A percentile compares a stretch with the other conserved stretches of the same genome.
Conservation (phyloP, 2,329 filamentous ascomycete genomes). For the Fonsecaea monophora region DNA sequence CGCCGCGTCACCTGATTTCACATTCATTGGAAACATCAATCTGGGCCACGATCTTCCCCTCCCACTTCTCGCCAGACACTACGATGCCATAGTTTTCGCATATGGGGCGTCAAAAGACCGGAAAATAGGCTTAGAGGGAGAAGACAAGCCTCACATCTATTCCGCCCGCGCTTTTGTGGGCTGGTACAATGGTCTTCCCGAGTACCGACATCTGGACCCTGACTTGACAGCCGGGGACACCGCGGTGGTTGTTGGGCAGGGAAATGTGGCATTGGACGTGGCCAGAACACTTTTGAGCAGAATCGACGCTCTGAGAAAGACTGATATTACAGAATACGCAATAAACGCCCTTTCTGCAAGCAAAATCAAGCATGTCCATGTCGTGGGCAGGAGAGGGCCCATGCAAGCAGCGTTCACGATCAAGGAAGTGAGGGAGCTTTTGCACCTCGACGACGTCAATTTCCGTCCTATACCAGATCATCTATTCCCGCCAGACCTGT, state of each 20-base stretch:
- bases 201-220: conserved; percentile 74
- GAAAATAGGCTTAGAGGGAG: conserved; percentile 78
- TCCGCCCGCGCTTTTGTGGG: conserved; percentile 93
- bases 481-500: conserved; percentile 71
- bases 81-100: conserved; percentile 89
- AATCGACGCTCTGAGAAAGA: conserved; percentile 74
- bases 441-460: conserved; percentile 73
- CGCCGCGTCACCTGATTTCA: conserved; percentile 80
- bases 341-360: conserved; percentile 75
- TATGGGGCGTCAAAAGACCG: conserved; percentile 90
- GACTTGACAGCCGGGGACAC: conserved; percentile 77
- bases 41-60: conserved; percentile 76
- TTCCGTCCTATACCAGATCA: conserved; percentile 72
- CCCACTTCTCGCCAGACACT: conserved; percentile 74
- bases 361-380: conserved; percentile 76
- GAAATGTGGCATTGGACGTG: conserved; percentile 94
- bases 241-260: conserved; percentile 89
- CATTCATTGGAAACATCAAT: conserved; percentile 87
- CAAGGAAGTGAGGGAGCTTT: conserved; percentile 88
- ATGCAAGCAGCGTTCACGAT: conserved; percentile 95
- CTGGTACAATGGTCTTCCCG: conserved; percentile 96
- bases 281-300: conserved; percentile 83
- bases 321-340: conserved; percentile 88
- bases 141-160: conserved; percentile 69
- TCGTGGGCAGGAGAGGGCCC: conserved; percentile 89